Evolutionary conservation across 176 grass and related monocot species (phyloP), one percentile per base, ranked within the genome.

Genomic region (Musa beccarii): DNA sequence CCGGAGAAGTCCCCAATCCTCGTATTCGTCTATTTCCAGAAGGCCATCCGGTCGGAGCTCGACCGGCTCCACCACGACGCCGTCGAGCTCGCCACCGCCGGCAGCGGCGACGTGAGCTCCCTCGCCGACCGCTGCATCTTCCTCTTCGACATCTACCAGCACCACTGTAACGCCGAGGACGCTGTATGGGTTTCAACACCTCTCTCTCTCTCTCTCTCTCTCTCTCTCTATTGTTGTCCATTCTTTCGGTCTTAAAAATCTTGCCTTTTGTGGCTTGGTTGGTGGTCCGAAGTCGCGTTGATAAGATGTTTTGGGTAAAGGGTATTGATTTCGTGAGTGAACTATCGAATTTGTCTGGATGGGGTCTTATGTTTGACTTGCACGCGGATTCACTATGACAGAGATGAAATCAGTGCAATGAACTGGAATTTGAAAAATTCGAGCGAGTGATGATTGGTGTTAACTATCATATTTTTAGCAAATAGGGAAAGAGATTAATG

Each of bases 21-120:
- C 52, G 84, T 96, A 51, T 86, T 96, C 74, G 79, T 90, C 69
- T 96, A 88, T 79, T 96, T 96, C 87, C 93, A 96, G 78, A 96
- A 92, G 87, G 93, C 89, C 66, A 96, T 96, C 77, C 87, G 83
- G 76, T 80, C 83, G 61, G 93, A 92, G 81, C 85, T 96, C 28
- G 87, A 92, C 19, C 63, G 67, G 72, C 75, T 96, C 68, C 85
- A 92, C 81, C 69, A 74, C 70, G 76, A 79, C 34, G 93, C 93
- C 17, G 79, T 90, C 78, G 83, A 75, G 34, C 71, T 96, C 54
- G 85, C 89, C 6, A 88, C 83, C 57, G 81, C 84, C 22, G 69
- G 76, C 12, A 23, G 26, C 2, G 87, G 79, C 5, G 74, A 75
- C 20, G 83, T 85, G 51, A 75, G 15, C 9, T 53, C 25, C 51